Conservation (phyloP, 2,329 filamentous ascomycete species). For the Cladosporium halotolerans region DNA sequence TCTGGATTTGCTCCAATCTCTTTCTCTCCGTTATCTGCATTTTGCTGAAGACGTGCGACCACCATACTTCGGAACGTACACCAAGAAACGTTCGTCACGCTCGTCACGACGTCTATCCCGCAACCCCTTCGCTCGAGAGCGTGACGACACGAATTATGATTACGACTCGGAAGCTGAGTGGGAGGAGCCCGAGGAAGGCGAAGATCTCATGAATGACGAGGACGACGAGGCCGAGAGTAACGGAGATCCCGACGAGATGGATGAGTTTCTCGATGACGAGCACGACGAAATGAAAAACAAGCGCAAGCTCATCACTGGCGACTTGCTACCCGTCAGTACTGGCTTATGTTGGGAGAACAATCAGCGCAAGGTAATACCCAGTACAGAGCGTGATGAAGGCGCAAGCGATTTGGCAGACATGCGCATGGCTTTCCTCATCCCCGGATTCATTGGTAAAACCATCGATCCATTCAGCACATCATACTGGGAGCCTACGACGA, state of each 20-base stretch:
- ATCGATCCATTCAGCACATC: constrained; percentile 80
- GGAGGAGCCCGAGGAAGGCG: constrained; percentile 65
- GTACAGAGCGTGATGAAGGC: constrained; percentile 34
- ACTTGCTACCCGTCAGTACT: constrained; percentile 68
- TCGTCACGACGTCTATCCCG: constrained; percentile 43
- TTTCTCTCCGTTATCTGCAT: constrained; percentile 59
- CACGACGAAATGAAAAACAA: constrained; percentile 57
- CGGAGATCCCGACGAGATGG: constrained; percentile 77
- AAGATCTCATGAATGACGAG: constrained; percentile 59
- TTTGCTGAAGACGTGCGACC: constrained; percentile 59
- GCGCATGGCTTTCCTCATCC: constrained; percentile 25
- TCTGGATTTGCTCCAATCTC: constrained; percentile 23
- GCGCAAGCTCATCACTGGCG: constrained; percentile 54
- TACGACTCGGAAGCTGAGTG: constrained; percentile 84
- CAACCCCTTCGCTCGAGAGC: constrained; percentile 49
- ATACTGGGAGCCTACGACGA: constrained; percentile 60
- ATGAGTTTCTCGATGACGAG: constrained; percentile 82
- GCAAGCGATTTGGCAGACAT: constrained; percentile 31
- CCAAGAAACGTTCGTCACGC: constrained; percentile 47
- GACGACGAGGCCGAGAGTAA: constrained; percentile 65
- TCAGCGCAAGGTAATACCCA: constrained; percentile 41
- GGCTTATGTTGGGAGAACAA: constrained; percentile 78
- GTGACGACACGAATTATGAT: constrained; percentile 66
- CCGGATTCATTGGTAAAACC: constrained; percentile 36
- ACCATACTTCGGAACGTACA: constrained; percentile 67